Evolutionary conservation across 2,329 filamentous ascomycete genomes (phyloP), one percentile per base, ranked within the genome.

Genomic region (Fusarium protoensiforme): DNA sequence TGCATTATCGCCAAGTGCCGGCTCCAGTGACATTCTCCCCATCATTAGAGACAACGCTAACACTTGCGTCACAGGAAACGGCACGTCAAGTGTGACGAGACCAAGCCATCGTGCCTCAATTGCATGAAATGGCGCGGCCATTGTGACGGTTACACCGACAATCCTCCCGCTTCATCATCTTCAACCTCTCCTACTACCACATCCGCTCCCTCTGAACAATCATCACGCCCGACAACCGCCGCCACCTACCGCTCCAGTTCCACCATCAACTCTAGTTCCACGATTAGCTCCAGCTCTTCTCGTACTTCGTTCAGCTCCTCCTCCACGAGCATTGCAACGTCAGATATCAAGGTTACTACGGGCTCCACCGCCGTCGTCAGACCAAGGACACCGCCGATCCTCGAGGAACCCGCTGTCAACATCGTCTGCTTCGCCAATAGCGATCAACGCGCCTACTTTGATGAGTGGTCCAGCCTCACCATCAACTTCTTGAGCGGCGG

Each of bases 71-170:
- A 7, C 48, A 84, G 82, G 61, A 84, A 83, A 61, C 83, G 83
- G 22, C 83, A 84, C 69, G 80, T 85, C 39, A 85, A 85, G 73
- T 85, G 83, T 64, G 83, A 85, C 57, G 83, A 85, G 72, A 81
- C 82, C 27, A 81, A 81, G 39, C 83, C 83, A 20, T 79, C 81
- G 7, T 85, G 83, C 67, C 77, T 82, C 36, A 85, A 84, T 56
- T 85, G 83, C 64, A 75, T 84, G 64, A 84, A 82, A 73, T 84
- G 82, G 80, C 77, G 79, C 58, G 83, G 83, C n/a, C 80, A 82
- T 61, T 84, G 83, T 56, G 80, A 82, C 31, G 78, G 81, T 13
- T 84, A 83, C 51, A 61, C 67, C 9, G 79, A 79, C 11, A 43
- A 53, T 20, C 18, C 69, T 16, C 53, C 64, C 36, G 61, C 66